Evolutionary conservation across 148 eudicot genomes (phyloP).

Genomic region (Cornus controversa): DNA sequence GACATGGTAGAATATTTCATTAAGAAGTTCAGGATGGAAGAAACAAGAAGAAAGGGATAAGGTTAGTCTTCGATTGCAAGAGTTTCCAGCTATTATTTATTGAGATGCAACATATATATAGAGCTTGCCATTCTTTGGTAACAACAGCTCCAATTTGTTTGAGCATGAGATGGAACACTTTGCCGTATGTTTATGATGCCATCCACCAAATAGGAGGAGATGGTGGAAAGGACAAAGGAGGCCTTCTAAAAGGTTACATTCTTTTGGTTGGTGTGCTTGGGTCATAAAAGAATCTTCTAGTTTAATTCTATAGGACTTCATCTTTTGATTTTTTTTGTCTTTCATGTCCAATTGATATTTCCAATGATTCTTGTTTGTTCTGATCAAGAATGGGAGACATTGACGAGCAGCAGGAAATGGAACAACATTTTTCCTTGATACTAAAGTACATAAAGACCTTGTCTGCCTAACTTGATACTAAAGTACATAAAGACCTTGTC

Average conservation of each 20-base stretch:
- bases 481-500: not conserved
- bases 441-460: constrained; percentile 1
- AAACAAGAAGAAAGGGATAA: not conserved
- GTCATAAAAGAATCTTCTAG: not conserved
- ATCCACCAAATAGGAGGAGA: not conserved
- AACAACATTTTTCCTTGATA: not conserved
- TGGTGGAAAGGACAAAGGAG: constrained; percentile 6
- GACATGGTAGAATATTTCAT: too few relatives aligned
- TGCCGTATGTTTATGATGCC: not conserved
- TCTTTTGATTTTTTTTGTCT: not conserved
- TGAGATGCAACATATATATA: not conserved
- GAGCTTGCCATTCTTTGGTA: not conserved
- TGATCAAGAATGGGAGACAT: not conserved
- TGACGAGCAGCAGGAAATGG: not conserved
- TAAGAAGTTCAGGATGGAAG: not conserved
- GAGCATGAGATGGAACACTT: not conserved
- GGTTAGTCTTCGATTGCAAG: not conserved
- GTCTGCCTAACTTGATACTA: not conserved
- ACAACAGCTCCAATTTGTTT: not conserved
- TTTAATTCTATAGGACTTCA: not conserved
- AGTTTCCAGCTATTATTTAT: not conserved
- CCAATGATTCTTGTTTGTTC: constrained; percentile 12
- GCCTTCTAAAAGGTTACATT: not conserved
- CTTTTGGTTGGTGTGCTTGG: not conserved
- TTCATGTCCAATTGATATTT: constrained; percentile 16